A percentile compares a stretch with the other conserved stretches of the same genome.
These are phyloP conservation scores for Rhizomucor pusillus DNA, from an alignment of 371 early-diverging fungal genomes.

Conservation along the genomic window DNA sequence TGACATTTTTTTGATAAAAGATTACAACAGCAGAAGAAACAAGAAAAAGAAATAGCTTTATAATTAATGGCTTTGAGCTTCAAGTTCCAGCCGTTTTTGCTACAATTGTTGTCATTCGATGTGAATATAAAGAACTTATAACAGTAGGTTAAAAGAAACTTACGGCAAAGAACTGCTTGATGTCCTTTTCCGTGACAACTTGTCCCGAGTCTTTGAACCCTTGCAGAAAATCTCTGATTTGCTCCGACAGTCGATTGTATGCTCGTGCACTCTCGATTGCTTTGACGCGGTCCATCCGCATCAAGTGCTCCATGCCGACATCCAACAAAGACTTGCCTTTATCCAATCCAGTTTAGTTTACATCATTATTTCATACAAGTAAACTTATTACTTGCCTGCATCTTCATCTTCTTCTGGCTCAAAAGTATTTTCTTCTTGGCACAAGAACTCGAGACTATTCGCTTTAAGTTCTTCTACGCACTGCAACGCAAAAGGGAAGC, in stretches of 20 bases:
- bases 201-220: constrained; percentile 70
- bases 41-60: neutral
- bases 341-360: constrained; percentile 33
- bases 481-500: constrained; percentile 14
- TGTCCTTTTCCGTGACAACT: constrained; percentile 74
- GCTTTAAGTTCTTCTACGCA: constrained; percentile 19
- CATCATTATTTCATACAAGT: constrained; percentile 33
- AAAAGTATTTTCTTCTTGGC: constrained; percentile 40
- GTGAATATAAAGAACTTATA: no score
- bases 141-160: no score
- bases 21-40: constrained; percentile 3
- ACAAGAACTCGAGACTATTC: constrained; percentile 22
- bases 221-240: constrained; percentile 64
- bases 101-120: no score
- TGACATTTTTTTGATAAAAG: constrained; percentile 23
- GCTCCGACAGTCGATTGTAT: constrained; percentile 47
- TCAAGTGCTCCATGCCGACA: constrained; percentile 71
- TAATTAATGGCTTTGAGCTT: neutral
- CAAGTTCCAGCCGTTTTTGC: neutral
- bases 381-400: constrained; percentile 23
- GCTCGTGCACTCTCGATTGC: constrained; percentile 71
- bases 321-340: constrained; percentile 69
- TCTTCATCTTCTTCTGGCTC: constrained; percentile 54
- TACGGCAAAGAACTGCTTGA: constrained; percentile 67
- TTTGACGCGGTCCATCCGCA: constrained; percentile 66